These are phyloP conservation scores for Eragrostis tef DNA, from an alignment of 202 grass and related monocot species.

Conservation along the genomic window DNA sequence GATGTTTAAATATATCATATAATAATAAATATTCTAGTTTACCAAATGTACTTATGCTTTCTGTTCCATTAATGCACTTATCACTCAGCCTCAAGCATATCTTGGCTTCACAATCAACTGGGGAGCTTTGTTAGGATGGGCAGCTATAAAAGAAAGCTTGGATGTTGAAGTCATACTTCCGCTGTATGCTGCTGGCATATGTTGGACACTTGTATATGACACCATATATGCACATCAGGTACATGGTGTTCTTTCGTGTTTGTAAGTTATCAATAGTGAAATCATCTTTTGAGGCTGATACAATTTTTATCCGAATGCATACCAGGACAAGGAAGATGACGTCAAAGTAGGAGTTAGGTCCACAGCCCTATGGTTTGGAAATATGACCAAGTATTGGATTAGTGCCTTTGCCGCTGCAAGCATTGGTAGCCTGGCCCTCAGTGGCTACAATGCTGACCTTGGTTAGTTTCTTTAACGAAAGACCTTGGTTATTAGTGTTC, in stretches of 20 bases:
- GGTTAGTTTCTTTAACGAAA: slow-evolving; percentile 39
- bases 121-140: slow-evolving; percentile 68
- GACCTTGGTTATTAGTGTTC: slow-evolving; percentile 57
- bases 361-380: slow-evolving; percentile 68
- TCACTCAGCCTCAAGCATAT: slow-evolving; percentile 72
- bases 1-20: too few relatives aligned
- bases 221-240: slow-evolving; percentile 92
- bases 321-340: slow-evolving; percentile 76
- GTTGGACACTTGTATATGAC: slow-evolving; percentile 75
- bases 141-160: slow-evolving; percentile 67
- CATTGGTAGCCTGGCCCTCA: slow-evolving; percentile 59
- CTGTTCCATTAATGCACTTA: neutral
- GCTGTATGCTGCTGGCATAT: slow-evolving; percentile 66
- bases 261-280: neutral
- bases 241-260: slow-evolving; percentile 15
- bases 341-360: slow-evolving; percentile 77
- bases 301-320: neutral
- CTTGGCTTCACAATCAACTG: slow-evolving; percentile 74
- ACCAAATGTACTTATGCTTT: too few relatives aligned
- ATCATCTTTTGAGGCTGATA: neutral
- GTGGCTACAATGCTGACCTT: slow-evolving; percentile 73
- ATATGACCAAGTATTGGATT: slow-evolving; percentile 72
- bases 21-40: too few relatives aligned
- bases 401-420: slow-evolving; percentile 62
- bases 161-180: slow-evolving; percentile 70